phyloP scores from a whole-genome alignment of 257 asterid species.

The Solanum sparsipilum region DNA sequence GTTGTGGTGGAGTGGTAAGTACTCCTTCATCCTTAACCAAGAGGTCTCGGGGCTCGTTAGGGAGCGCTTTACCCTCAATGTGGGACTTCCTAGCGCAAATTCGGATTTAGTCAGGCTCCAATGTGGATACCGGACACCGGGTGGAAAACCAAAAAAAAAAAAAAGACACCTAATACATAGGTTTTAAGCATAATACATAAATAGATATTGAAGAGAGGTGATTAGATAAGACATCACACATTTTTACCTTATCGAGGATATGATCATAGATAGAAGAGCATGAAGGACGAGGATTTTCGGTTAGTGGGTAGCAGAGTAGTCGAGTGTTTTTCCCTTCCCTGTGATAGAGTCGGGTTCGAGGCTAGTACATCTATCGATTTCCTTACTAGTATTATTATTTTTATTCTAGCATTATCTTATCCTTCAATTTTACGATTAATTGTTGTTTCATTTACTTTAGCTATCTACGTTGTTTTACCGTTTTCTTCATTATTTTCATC shows the following conservation, averaged over 20 bases:
- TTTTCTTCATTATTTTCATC: not conserved
- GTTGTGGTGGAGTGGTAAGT: too few species aligned
- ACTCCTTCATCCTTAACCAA: too few species aligned
- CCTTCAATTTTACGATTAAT: not conserved
- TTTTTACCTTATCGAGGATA: not conserved
- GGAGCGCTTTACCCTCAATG: too few species aligned
- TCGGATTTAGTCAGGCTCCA: too few species aligned
- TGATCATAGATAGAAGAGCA: not conserved
- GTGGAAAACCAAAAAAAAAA: too few species aligned
- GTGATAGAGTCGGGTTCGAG: not conserved
- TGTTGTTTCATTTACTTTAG: not conserved
- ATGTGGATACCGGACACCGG: too few species aligned
- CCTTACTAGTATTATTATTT: not conserved
- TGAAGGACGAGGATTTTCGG: not conserved
- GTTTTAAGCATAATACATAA: not conserved
- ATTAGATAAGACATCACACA: not conserved
- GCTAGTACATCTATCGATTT: not conserved
- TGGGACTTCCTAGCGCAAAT: too few species aligned
- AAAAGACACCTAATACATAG: too few species aligned
- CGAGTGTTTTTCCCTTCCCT: not conserved
- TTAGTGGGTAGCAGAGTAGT: not conserved
- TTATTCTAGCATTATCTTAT: not conserved
- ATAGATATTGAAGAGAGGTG: not conserved
- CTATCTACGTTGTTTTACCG: not conserved
- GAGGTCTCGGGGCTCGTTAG: too few species aligned